phyloP scores from a whole-genome alignment of 139 green algal species.

The Bryopsis sp. region DNA sequence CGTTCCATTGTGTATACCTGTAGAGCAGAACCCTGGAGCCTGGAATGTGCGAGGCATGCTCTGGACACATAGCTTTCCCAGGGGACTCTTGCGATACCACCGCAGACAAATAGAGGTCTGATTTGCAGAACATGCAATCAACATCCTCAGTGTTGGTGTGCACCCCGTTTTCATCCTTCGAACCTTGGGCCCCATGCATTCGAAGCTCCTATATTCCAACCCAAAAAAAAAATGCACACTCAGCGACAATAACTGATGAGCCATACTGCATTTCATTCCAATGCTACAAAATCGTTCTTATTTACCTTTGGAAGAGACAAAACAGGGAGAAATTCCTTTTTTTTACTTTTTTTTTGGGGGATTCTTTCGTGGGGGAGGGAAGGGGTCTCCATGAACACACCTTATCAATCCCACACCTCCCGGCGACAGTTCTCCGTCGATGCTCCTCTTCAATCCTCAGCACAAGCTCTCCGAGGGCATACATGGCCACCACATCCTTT shows the following conservation, averaged over 20 bases:
- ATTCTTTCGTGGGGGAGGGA: not conserved
- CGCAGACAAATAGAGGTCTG: conserved; percentile 61
- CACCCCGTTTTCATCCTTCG: conserved; percentile 30
- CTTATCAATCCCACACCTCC: conserved; percentile 18
- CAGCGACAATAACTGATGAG: not conserved
- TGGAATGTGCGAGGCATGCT: conserved; percentile 43
- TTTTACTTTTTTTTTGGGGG: conserved; percentile 1
- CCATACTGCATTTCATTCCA: not conserved
- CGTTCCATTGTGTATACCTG: too few species aligned
- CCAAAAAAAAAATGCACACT: not conserved
- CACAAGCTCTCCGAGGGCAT: conserved; percentile 47
- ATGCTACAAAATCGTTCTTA: not conserved
- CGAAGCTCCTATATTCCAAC: conserved; percentile 16
- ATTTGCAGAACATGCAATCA: conserved; percentile 54
- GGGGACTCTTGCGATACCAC: conserved; percentile 38
- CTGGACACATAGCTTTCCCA: conserved; percentile 44
- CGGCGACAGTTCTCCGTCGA: conserved; percentile 10
- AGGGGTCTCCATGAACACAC: not conserved
- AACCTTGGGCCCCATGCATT: conserved; percentile 20
- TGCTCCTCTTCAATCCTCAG: conserved; percentile 46
- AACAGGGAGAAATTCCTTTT: not conserved
- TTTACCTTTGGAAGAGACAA: not conserved
- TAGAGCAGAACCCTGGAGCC: conserved; percentile 42
- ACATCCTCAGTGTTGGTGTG: conserved; percentile 42
- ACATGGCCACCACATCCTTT: conserved; percentile 23